Evolutionary conservation across 192 early-diverging fungal genomes (phyloP), one percentile per base, ranked within the genome.

Genomic region (Pilobolus umbonatus): DNA sequence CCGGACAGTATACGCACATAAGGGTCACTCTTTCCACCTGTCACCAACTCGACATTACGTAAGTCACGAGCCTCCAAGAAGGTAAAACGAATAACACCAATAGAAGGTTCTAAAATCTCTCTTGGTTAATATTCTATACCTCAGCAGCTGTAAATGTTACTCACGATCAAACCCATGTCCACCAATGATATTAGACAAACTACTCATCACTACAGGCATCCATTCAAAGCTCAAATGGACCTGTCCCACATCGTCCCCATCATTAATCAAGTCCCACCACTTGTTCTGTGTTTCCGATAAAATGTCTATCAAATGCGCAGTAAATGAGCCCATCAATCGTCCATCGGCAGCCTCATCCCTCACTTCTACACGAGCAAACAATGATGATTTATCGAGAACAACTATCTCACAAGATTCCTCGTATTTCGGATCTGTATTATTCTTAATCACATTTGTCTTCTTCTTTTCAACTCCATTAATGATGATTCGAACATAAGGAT

Each of bases 1-100:
- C 75, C 77, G 26, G 85, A 66, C 45, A 76, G 60, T 19, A 94
- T 58, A 35, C 83, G 85, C 36, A 78, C 73, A 72, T 94, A 96
- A 21, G 92, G 91, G 61, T 96, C 91, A 11, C 88, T 88, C 67
- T 91, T 92, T 64, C 85, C 80, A 40, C 31, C 36, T 11, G 45
- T 25, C 12, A 89, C 65, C 9, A 70, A 65, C 60, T 92, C 91
- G 12, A 86, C 83, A 47, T 93, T 93, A 61, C 80, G 78, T 28
- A 95, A 66, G 17, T 75, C 75, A 52, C 85, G 79, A 15, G 88
- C 91, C 54, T 82, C 78, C 49, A 79, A 71, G 32, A 92, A 69
- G 24, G 79, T 80, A 42, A 92, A 60, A 54, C 88, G 84, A 25
- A 91, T 67, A 32, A 92, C 65, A 19, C 88, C 91, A 35, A 86